Evolutionary conservation across 495 filamentous ascomycete species (phyloP).

Genomic region (Neurospora sp.): DNA sequence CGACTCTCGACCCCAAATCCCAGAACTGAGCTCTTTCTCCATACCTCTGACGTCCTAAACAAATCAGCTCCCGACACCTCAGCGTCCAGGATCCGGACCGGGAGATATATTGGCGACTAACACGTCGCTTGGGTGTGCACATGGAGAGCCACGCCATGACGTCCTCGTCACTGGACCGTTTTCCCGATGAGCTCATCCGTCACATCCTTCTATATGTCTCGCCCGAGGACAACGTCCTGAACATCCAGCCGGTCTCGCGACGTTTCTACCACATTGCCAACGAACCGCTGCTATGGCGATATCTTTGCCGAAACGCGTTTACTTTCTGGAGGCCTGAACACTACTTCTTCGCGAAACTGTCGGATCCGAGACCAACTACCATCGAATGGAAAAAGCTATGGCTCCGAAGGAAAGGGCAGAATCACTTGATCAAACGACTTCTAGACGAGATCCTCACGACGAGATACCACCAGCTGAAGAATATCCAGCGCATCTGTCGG

Average conservation of each 20-base stretch:
- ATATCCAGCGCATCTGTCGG: conserved; percentile 55
- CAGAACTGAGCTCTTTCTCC: not conserved
- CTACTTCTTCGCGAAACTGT: conserved; percentile 46
- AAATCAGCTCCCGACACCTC: not conserved
- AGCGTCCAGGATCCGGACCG: not conserved
- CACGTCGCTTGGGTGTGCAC: not conserved
- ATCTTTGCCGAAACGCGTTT: conserved; percentile 58
- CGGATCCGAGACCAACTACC: conserved; percentile 31
- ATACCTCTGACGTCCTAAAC: not conserved
- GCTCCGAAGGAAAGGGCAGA: conserved; percentile 42
- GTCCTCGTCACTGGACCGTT: conserved; percentile 21
- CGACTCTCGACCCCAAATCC: not conserved
- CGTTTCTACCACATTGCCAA: conserved; percentile 54
- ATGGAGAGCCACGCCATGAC: not conserved
- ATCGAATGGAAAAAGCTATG: conserved; percentile 74
- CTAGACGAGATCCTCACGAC: conserved; percentile 62
- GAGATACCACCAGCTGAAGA: conserved; percentile 57
- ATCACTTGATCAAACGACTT: conserved; percentile 43
- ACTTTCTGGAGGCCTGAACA: conserved; percentile 65
- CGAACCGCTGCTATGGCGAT: conserved; percentile 68
- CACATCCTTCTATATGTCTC: conserved; percentile 53
- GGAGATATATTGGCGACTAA: not conserved
- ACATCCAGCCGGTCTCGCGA: conserved; percentile 50
- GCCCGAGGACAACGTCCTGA: conserved; percentile 38
- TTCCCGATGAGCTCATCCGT: conserved; percentile 70